Evolutionary conservation across 192 early-diverging fungal genomes (phyloP), one percentile per base, ranked within the genome.

Genomic region (Chytriomyces confervae): DNA sequence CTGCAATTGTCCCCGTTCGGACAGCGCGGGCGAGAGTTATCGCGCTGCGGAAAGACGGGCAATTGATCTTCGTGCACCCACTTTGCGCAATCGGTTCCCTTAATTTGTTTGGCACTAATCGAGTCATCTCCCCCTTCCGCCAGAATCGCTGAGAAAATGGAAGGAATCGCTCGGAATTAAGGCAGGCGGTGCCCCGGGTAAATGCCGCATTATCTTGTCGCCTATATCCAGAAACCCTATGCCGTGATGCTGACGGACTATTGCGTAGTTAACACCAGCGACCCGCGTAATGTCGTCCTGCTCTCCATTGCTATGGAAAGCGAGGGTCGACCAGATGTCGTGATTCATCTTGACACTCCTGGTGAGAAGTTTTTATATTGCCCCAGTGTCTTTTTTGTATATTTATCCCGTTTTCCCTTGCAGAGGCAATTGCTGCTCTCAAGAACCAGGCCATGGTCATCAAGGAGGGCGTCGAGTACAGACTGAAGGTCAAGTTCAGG

Each of bases 391-490:
- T 36, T 36, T 36, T 36, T 36, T 36, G 36, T 36, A 36, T 65
- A 13, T 13, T 65, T 27, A 65, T 65, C 27, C 24, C 13, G 48
- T 10, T 10, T 16, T 46, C 16, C 67, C 16, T 23, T 18, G 7
- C 51, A 89, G 91, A 79, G 63, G 91, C 86, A 65, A 86, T 94
- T 64, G 85, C 87, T n/a, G 79, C 84, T 51, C 87, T 96, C 78
- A 92, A 92, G 80, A 81, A 86, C 50, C 89, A 85, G 49, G 87
- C 89, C 6, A 91, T 99, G 78, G 89, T 89, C 16, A 98, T 99
- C 88, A 99, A 99, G 89, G 96, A 97, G 83, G 96, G 97, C 73
- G 89, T 92, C 49, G 93, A 94, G 69, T 98, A 97, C 88, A 86
- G 93, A 62, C 89, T 97, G 83, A 96, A 95, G 88, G 92, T 99